phyloP scores from a whole-genome alignment of 2,329 filamentous ascomycete species.

The Fusarium circinatum region DNA sequence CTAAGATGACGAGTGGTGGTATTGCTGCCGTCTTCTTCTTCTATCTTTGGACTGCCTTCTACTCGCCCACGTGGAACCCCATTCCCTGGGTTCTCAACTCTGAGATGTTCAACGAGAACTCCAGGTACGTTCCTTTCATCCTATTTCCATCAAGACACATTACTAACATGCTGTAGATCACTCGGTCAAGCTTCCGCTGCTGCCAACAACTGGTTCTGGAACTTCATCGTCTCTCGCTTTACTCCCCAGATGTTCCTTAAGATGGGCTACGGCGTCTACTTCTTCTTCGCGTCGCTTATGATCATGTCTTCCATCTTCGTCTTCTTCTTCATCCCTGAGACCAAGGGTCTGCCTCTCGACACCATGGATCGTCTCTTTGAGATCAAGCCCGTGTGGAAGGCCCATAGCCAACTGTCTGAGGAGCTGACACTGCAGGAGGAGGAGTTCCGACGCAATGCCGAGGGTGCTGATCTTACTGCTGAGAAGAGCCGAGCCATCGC shows the following conservation, averaged over 20 bases:
- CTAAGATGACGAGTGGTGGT: constrained; percentile 57
- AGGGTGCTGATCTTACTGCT: constrained; percentile 37
- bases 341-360: constrained; percentile 72
- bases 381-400: constrained; percentile 55
- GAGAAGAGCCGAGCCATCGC: constrained; percentile 36
- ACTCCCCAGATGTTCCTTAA: constrained; percentile 71
- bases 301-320: constrained; percentile 66
- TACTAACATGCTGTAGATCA: constrained; percentile 46
- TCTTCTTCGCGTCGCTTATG: constrained; percentile 75
- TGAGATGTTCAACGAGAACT: constrained; percentile 79
- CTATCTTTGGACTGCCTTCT: constrained; percentile 67
- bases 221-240: constrained; percentile 76
- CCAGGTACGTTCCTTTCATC: constrained; percentile 15
- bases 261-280: constrained; percentile 71
- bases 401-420: constrained; percentile 56
- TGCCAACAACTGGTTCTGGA: constrained; percentile 78
- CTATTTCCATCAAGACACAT: fast-evolving
- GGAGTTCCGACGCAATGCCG: constrained; percentile 46
- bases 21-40: constrained; percentile 75
- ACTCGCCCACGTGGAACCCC: constrained; percentile 77
- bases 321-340: constrained; percentile 73
- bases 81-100: constrained; percentile 80
- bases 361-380: constrained; percentile 71
- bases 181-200: constrained; percentile 78
- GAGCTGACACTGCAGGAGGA: constrained; percentile 52